phyloP scores from a whole-genome alignment of 2,329 filamentous ascomycete genomes.

The Fragosphaeria purpurea region DNA sequence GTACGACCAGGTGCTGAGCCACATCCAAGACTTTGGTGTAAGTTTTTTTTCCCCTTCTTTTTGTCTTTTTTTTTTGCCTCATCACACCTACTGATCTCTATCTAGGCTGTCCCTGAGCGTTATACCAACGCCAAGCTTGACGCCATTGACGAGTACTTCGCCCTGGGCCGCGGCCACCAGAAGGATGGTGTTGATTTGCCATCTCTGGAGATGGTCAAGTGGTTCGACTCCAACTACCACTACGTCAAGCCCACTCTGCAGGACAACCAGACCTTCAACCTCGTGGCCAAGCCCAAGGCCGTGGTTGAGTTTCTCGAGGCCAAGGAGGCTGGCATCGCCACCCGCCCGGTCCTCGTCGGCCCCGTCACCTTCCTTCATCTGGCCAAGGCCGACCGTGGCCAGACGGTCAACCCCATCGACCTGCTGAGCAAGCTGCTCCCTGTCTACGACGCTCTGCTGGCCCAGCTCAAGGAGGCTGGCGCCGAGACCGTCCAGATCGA shows the following conservation, averaged over 20 bases:
- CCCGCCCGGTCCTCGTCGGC: conserved; percentile 88
- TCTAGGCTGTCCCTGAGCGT: conserved; percentile 76
- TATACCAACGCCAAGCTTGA: conserved; percentile 87
- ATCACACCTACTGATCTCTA: background rate
- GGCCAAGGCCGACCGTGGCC: conserved; percentile 94
- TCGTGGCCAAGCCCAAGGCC: conserved; percentile 80
- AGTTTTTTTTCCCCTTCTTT: conserved; percentile 24
- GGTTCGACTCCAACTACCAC: conserved; percentile 99
- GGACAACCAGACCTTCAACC: conserved; percentile 93
- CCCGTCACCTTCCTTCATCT: conserved; percentile 97
- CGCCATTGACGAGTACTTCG: conserved; percentile 93
- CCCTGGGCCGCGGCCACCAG: conserved; percentile 98
- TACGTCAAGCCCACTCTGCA: conserved; percentile 99
- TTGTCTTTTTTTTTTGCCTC: background rate
- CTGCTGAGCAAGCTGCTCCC: conserved; percentile 89
- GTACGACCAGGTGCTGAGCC: conserved; percentile 95
- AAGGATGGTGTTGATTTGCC: conserved; percentile 90
- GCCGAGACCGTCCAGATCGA: conserved; percentile 97
- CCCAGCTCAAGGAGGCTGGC: conserved; percentile 90
- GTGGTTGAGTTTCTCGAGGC: conserved; percentile 92
- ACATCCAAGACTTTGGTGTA: conserved; percentile 97
- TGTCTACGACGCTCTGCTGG: conserved; percentile 85
- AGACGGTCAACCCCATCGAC: conserved; percentile 85
- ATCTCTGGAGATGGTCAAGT: conserved; percentile 98
- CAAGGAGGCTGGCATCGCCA: conserved; percentile 89